A percentile compares a stretch with the other conserved stretches of the same genome.
phyloP scores from a whole-genome alignment of 2,329 filamentous ascomycete genomes.

The Monosporascus sp. region DNA sequence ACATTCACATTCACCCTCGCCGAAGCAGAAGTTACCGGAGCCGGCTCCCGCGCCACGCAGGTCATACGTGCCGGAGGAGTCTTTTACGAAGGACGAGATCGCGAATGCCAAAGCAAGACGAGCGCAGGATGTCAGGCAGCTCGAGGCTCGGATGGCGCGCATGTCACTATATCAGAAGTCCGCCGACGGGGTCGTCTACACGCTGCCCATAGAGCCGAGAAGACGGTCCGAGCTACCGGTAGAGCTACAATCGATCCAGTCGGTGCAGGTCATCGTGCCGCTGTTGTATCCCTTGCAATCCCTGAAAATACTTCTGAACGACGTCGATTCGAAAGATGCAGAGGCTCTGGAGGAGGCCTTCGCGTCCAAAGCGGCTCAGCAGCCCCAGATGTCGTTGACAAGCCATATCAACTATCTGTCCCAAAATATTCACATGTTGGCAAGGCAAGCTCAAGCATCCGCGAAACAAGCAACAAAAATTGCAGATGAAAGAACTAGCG shows the following conservation, averaged over 20 bases:
- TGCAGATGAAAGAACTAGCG: constrained; percentile 7
- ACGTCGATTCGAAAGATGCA: constrained; percentile 54
- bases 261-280: constrained; percentile 64
- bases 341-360: constrained; percentile 63
- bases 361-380: constrained; percentile 47
- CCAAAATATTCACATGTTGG: constrained; percentile 64
- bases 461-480: constrained; percentile 7
- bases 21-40: constrained; percentile 3
- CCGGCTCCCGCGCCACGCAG: constrained; percentile 9
- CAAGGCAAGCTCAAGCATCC: constrained; percentile 42
- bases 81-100: constrained; percentile 55
- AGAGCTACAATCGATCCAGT: constrained; percentile 55
- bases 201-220: constrained; percentile 62
- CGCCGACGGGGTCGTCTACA: constrained; percentile 64
- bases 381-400: constrained; percentile 59
- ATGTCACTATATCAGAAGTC: constrained; percentile 62
- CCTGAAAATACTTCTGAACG: constrained; percentile 60
- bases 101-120: constrained; percentile 57
- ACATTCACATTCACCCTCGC: constrained; percentile 4
- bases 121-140: constrained; percentile 61
- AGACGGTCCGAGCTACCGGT: constrained; percentile 55
- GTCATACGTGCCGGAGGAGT: constrained; percentile 37
- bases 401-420: constrained; percentile 70
- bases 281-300: constrained; percentile 65
- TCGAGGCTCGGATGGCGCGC: constrained; percentile 69